Percentiles rank a stretch among this genome's conserved stretches.
These are phyloP conservation scores for Lanzia echinophila DNA, from an alignment of 2,329 filamentous ascomycete genomes.

Conservation along the genomic window DNA sequence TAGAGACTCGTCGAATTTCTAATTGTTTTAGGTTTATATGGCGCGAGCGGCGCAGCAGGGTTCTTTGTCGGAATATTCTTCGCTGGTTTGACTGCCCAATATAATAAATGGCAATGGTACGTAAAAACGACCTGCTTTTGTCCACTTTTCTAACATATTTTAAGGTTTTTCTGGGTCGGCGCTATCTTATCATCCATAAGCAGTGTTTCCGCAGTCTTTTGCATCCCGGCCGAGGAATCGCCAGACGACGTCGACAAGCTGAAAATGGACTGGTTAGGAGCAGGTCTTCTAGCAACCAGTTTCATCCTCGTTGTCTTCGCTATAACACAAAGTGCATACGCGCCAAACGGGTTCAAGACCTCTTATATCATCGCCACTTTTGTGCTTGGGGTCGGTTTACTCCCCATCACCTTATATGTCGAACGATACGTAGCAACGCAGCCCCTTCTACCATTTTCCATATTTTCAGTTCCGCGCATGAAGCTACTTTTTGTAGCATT, in stretches of 20 bases:
- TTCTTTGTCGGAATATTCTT: constrained; percentile 56
- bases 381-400: constrained; percentile 50
- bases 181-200: constrained; percentile 44
- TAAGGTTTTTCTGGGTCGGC: constrained; percentile 52
- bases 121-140: background rate
- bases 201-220: constrained; percentile 38
- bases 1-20: background rate
- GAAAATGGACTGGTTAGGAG: constrained; percentile 64
- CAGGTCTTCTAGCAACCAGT: constrained; percentile 52
- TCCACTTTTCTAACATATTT: background rate
- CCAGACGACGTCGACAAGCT: constrained; percentile 28
- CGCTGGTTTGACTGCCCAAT: constrained; percentile 54
- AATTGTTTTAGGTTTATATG: constrained; percentile 5
- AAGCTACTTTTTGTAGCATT: constrained; percentile 52
- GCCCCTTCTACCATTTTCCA: constrained; percentile 60
- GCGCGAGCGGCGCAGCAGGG: constrained; percentile 7
- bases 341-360: constrained; percentile 59
- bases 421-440: constrained; percentile 63
- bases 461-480: constrained; percentile 64
- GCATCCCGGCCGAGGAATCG: constrained; percentile 43
- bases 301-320: constrained; percentile 65
- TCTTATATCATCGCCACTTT: constrained; percentile 63
- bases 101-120: constrained; percentile 57
- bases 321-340: constrained; percentile 63
- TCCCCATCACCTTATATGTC: constrained; percentile 56